Base-by-base conservation (phyloP, 306 rosid species). In the Prunus mira region DNA sequence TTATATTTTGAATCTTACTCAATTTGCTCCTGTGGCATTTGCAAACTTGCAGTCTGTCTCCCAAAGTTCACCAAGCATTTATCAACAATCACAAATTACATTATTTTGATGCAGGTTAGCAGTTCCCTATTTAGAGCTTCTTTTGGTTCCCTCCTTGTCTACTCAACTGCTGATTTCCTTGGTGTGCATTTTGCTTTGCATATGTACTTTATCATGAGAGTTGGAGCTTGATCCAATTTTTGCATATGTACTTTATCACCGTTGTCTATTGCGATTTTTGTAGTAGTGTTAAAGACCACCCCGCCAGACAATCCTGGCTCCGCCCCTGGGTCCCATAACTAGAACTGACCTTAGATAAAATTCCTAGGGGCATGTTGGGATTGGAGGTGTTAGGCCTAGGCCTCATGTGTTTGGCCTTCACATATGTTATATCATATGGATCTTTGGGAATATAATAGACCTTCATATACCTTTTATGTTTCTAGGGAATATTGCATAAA, bases 121-220 rank as follows among this genome's bases (percentile, higher is more conserved):
- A 92, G 97, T 65, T 95, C 98, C 71, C 84, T 92, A 2, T 92
- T 92, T 60, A 97, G 98, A 82, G 98, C 98, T 87, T 97, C 90
- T 84, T 76, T 90, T 64, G 97, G 97, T 82, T 92, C 97, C 69
- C 81, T 89, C 82, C 83, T 89, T 65, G 97, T 90, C 51, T 95
- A 68, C 75, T 89, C 88, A 62, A 81, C 92, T 82, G 87, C 97
- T 64, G 98, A 95, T 86, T 90, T 92, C 77, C 96, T 95, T 79
- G 97, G 97, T 95, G 85, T 72, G 80, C 72, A 58, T 56, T 79
- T 71, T 84, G 57, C 67, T 76, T 75, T 84, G 20, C 64, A 71
- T 69, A 27, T 30, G 65, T 71, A 70, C 27, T 60, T 83, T 67
- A 72, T 77, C 80, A 71, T 25, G 46, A 45, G 28, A 69, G 74